These are phyloP conservation scores for Bidens hawaiensis DNA, from an alignment of 140 eudicot species.

Conservation along the genomic window DNA sequence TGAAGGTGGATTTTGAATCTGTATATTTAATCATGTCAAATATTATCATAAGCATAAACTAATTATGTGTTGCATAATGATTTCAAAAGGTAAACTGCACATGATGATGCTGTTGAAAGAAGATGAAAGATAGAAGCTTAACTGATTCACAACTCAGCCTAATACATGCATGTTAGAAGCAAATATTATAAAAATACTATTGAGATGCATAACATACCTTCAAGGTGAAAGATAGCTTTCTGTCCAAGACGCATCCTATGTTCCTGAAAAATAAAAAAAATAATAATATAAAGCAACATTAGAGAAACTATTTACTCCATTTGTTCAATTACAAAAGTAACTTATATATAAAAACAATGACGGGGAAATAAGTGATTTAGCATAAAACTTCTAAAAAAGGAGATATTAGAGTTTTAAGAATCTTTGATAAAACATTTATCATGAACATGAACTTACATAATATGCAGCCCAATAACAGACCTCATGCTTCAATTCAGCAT, in stretches of 20 bases:
- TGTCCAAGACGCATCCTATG: conserved; percentile 97
- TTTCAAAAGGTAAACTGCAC: neutral
- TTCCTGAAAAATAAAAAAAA: conserved; percentile 47
- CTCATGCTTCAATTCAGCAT: conserved; percentile 85
- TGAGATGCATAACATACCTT: conserved; percentile 44
- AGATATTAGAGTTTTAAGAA: neutral
- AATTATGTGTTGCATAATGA: neutral
- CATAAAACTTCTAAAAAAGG: neutral
- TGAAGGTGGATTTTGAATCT: neutral
- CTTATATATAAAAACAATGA: neutral
- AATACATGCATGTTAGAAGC: neutral
- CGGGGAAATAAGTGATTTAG: neutral
- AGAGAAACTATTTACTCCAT: neutral
- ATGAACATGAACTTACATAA: conserved; percentile 75
- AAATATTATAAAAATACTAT: neutral
- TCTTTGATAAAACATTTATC: conserved; percentile 1
- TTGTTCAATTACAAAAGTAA: neutral
- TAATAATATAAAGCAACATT: neutral
- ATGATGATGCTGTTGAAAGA: neutral
- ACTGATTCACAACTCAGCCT: neutral
- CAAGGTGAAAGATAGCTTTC: conserved; percentile 96
- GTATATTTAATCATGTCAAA: neutral
- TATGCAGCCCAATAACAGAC: conserved; percentile 98
- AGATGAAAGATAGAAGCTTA: neutral
- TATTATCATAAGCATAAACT: neutral